Evolutionary conservation across 2,329 filamentous ascomycete species (phyloP), one percentile per base, ranked within the genome.

Genomic region (Curvularia sp.): DNA sequence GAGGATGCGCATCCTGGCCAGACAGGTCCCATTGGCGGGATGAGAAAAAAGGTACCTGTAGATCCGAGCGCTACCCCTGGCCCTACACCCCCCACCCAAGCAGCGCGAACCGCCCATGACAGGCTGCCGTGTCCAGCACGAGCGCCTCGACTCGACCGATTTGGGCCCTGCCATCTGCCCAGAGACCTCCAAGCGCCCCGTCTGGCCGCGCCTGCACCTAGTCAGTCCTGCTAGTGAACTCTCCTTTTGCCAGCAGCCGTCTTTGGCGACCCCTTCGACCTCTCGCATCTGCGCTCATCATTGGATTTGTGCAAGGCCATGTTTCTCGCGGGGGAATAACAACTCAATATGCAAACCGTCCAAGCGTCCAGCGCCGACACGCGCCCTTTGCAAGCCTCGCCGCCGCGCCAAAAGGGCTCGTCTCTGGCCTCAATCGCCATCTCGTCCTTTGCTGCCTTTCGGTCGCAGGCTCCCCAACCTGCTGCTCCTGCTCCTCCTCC

Each of bases 361-460:
- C 64, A 69, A 73, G 66, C 65, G 60, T 64, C 67, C 53, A 36
- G 49, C 47, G 65, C 65, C 58, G 70, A 56, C 57, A 55, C 64
- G 63, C 42, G 41, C 27, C 61, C 65, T 71, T 57, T 65, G 56
- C 54, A 55, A 52, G 59, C 62, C 51, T 70, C 69, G 50, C 69
- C 67, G 61, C 69, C 71, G 55, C 71, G 69, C 58, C 64, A 66
- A 55, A 77, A 74, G 59, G 64, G 70, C 51, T 66, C 76, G 49
- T 74, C 75, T 39, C 71, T 80, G 55, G 71, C 78, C 36, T 75
- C 74, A 51, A 77, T 80, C 63, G 70, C 74, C 49, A 72, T 80
- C 49, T 75, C 77, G 59, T 79, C 79, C 45, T 81, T 81, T 68
- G 76, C 78, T 55, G 72, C 76, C 60, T 80, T 80, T 69, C 77